Evolutionary conservation across 2,329 filamentous ascomycete species (phyloP).

Genomic region (Neonectria hederae): DNA sequence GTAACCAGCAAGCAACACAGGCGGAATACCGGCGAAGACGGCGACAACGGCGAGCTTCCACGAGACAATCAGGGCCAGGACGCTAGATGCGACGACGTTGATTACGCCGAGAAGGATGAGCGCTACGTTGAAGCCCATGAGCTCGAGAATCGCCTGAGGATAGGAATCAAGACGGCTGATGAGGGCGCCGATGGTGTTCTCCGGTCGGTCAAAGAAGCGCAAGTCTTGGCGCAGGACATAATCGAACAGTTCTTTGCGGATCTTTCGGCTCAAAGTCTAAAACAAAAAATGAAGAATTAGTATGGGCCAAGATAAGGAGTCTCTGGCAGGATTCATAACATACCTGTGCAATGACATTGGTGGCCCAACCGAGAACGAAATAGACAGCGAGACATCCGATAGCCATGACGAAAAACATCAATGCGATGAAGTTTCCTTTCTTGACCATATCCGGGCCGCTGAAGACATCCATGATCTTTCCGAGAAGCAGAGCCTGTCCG

Average conservation of each 20-base stretch:
- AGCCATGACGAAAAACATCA: constrained; percentile 63
- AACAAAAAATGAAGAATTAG: neutral
- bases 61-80: constrained; percentile 53
- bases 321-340: too few relatives aligned
- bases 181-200: constrained; percentile 50
- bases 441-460: constrained; percentile 43
- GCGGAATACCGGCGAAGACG: constrained; percentile 51
- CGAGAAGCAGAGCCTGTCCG: constrained; percentile 43
- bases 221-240: constrained; percentile 49
- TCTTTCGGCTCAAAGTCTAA: constrained; percentile 43
- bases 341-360: constrained; percentile 42
- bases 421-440: constrained; percentile 60
- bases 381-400: constrained; percentile 55
- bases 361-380: constrained; percentile 47
- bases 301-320: neutral
- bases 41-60: constrained; percentile 60
- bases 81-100: constrained; percentile 48
- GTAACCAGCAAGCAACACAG: constrained; percentile 46
- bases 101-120: constrained; percentile 48
- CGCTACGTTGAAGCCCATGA: constrained; percentile 52
- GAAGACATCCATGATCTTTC: constrained; percentile 52
- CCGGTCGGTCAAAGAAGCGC: constrained; percentile 51
- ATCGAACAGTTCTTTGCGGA: constrained; percentile 39
- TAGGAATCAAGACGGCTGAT: constrained; percentile 47
- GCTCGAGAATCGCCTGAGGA: constrained; percentile 49